Evolutionary conservation across 2,329 filamentous ascomycete genomes (phyloP).

Genomic region (Pyricularia pennisetigena): DNA sequence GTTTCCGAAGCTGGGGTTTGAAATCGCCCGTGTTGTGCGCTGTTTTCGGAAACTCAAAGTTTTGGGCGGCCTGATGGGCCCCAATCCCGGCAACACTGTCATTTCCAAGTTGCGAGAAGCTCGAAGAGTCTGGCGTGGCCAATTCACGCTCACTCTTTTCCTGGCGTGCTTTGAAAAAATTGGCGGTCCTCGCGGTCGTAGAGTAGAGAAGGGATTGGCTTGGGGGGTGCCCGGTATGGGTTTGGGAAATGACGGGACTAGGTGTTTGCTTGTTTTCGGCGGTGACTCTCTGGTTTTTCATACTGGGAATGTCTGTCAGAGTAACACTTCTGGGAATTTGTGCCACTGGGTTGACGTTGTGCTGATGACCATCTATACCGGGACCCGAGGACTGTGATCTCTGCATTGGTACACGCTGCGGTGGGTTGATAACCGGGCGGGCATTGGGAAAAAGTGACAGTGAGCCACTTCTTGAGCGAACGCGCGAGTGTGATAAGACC

Average conservation of each 20-base stretch:
- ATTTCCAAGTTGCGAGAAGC: constrained; percentile 1
- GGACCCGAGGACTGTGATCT: not conserved
- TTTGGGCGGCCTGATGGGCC: constrained; percentile 7
- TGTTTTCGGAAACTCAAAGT: not conserved
- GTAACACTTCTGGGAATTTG: not conserved
- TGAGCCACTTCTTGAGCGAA: not conserved
- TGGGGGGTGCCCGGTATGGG: constrained; percentile 8
- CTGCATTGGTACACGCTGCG: not conserved
- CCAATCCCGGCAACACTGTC: constrained; percentile 7
- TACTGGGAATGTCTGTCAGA: not conserved
- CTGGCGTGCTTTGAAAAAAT: constrained; percentile 8
- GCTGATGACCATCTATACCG: not conserved
- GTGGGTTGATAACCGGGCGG: not conserved
- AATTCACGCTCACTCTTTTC: constrained; percentile 7
- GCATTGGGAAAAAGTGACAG: constrained; percentile 1
- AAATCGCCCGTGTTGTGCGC: constrained; percentile 9
- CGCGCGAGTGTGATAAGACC: not conserved
- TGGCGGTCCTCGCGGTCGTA: constrained; percentile 10
- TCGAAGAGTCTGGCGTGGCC: not conserved
- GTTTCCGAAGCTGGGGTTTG: not conserved
- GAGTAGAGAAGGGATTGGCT: not conserved
- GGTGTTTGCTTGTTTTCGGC: not conserved
- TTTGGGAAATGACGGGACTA: not conserved
- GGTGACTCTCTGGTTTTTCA: no score
- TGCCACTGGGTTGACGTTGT: not conserved